phyloP scores from a whole-genome alignment of 306 rosid species.

The Cyclanthera cordifolia region DNA sequence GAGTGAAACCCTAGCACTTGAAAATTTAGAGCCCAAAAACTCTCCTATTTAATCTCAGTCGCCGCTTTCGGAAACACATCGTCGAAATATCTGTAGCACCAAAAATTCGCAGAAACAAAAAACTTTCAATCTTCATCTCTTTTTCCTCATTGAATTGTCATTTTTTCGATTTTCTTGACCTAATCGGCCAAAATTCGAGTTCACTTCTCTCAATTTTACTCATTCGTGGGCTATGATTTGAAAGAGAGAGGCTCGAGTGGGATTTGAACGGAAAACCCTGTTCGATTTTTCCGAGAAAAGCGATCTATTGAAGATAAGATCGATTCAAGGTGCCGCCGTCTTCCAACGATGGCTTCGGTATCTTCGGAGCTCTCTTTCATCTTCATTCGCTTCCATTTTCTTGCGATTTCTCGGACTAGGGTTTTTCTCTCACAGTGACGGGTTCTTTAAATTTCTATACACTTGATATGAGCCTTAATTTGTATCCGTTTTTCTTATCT shows the following conservation, averaged over 20 bases:
- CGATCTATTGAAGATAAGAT: background rate
- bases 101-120: background rate
- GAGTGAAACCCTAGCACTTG: constrained; percentile 3
- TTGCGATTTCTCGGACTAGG: constrained; percentile 5
- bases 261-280: constrained; percentile 7
- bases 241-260: constrained; percentile 86
- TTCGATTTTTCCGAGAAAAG: constrained; percentile 7
- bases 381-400: background rate
- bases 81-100: too few species aligned
- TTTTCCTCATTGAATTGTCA: background rate
- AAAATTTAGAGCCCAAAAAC: background rate
- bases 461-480: constrained; percentile 75
- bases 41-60: background rate
- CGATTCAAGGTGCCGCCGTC: constrained; percentile 41
- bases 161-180: background rate
- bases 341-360: constrained; percentile 30
- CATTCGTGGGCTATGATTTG: constrained; percentile 40
- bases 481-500: background rate
- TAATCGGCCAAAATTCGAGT: background rate
- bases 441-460: constrained; percentile 30
- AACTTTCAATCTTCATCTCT: background rate
- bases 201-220: background rate
- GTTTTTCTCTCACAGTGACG: constrained; percentile 30
- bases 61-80: too few species aligned
- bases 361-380: constrained; percentile 23